Evolutionary conservation across 345 rosid genomes (phyloP).

Genomic region (Salix koriyanagi): DNA sequence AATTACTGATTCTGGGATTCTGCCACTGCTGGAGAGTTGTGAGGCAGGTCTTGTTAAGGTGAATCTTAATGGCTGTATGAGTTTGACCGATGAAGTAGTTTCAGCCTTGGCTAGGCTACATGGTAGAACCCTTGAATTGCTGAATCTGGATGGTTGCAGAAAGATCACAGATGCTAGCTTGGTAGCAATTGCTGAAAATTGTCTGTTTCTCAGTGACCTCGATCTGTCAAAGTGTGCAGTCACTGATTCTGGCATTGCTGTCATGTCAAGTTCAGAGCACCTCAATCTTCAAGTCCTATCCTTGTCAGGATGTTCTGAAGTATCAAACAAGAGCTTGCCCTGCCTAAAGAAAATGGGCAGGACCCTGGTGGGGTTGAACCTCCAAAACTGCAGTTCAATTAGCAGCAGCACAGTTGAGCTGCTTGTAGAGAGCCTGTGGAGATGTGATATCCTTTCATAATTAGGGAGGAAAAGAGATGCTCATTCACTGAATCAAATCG

Average conservation of each 20-base stretch:
- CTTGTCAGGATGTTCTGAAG: constrained; percentile 56
- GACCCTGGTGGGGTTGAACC: constrained; percentile 69
- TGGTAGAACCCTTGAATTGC: constrained; percentile 65
- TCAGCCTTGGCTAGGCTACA: constrained; percentile 53
- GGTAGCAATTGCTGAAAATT: constrained; percentile 59
- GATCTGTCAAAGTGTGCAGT: constrained; percentile 67
- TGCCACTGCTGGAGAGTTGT: constrained; percentile 52
- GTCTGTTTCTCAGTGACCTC: constrained; percentile 68
- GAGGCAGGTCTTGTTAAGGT: constrained; percentile 70
- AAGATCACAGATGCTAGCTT: constrained; percentile 61
- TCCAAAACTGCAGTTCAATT: constrained; percentile 72
- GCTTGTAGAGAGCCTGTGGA: constrained; percentile 67
- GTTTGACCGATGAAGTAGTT: constrained; percentile 59
- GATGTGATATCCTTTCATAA: constrained; percentile 80
- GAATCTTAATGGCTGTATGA: constrained; percentile 66
- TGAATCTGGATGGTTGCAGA: constrained; percentile 72
- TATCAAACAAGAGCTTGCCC: constrained; percentile 64
- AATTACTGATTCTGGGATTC: constrained; percentile 55
- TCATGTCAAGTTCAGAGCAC: constrained; percentile 47
- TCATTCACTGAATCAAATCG: neutral
- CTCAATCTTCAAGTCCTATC: constrained; percentile 75
- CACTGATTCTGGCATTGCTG: constrained; percentile 58
- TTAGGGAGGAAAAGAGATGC: neutral
- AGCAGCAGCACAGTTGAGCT: constrained; percentile 45
- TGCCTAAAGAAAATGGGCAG: constrained; percentile 51